A percentile compares a stretch with the other conserved stretches of the same genome.
Evolutionary conservation across 108 stramenopile species (phyloP).

Genomic region (Bacterosira constricta): DNA sequence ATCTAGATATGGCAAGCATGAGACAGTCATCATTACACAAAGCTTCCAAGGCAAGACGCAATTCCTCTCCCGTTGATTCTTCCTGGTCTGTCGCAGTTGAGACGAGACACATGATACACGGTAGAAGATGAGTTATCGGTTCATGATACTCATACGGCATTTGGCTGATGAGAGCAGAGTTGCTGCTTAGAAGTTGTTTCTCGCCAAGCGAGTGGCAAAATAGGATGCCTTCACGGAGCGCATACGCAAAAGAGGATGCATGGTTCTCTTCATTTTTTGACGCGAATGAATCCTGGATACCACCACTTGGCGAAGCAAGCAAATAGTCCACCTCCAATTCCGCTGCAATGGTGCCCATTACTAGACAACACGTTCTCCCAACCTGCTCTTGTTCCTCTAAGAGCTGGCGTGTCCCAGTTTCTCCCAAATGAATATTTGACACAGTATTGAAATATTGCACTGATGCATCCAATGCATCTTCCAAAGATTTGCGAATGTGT

Average conservation of each 20-base stretch:
- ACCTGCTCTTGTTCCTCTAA: constrained; percentile 11
- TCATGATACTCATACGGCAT: constrained; percentile 7
- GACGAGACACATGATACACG: constrained; percentile 29
- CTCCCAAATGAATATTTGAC: not conserved
- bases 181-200: not conserved
- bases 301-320: not conserved
- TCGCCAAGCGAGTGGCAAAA: constrained; percentile 20
- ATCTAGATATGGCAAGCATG: constrained; percentile 8
- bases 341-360: constrained; percentile 40
- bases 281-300: not conserved
- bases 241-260: constrained; percentile 14
- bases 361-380: constrained; percentile 26
- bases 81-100: not conserved
- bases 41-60: not conserved
- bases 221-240: constrained; percentile 13
- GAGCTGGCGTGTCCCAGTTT: not conserved
- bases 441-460: constrained; percentile 34
- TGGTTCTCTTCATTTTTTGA: not conserved
- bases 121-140: constrained; percentile 28
- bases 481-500: constrained; percentile 37
- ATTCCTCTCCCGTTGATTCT: not conserved
- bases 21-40: constrained; percentile 11
- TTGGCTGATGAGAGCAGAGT: not conserved
- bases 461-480: constrained; percentile 46
- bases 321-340: constrained; percentile 42